phyloP scores from a whole-genome alignment of 139 green algal species.

The Micromonas pusilla region DNA sequence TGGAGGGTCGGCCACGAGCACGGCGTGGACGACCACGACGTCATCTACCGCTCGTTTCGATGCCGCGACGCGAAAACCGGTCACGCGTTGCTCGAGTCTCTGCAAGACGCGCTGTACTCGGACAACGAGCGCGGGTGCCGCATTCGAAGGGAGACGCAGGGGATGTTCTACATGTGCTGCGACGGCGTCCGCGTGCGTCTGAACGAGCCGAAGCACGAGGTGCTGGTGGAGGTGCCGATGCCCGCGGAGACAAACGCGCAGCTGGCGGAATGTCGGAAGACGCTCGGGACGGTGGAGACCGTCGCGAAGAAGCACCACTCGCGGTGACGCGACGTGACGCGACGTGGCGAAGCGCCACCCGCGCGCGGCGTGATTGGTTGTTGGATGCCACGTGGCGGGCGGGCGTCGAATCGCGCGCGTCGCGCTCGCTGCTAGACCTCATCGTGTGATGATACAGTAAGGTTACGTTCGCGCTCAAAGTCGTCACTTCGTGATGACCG shows the following conservation, averaged over 20 bases:
- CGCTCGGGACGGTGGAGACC: not conserved
- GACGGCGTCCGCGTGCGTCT: conserved; percentile 13
- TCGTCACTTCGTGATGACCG: no score
- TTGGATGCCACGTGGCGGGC: no score
- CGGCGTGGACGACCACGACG: not conserved
- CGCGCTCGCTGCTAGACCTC: no score
- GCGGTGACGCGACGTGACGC: no score
- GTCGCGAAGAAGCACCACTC: not conserved
- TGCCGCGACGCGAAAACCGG: not conserved
- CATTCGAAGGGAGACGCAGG: conserved; percentile 14
- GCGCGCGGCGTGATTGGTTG: no score
- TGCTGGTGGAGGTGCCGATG: conserved; percentile 10
- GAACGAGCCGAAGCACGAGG: conserved; percentile 2
- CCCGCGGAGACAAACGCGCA: not conserved
- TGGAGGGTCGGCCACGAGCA: not conserved
- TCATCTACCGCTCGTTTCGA: not conserved
- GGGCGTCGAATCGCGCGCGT: no score
- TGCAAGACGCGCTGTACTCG: not conserved
- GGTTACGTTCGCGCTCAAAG: no score
- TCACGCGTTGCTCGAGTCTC: not conserved
- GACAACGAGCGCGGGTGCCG: not conserved
- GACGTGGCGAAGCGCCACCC: no score
- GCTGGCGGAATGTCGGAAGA: not conserved
- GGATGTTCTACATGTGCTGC: conserved; percentile 22
- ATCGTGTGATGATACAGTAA: no score